These are phyloP conservation scores for Tetrahymena thermophila DNA, from an alignment of 73 alveolate species.

Conservation along the genomic window DNA sequence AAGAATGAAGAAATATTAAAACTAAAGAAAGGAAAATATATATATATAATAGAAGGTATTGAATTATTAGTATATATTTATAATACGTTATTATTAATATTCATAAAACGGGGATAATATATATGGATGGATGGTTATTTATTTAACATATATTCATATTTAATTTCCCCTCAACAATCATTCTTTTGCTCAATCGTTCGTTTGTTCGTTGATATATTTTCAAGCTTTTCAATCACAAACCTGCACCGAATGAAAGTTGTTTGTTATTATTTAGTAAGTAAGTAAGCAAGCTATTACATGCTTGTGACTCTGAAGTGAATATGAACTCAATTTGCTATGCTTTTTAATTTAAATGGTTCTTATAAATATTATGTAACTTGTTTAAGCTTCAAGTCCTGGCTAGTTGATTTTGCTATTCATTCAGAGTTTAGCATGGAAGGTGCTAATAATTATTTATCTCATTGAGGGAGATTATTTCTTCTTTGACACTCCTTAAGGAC, in stretches of 20 bases:
- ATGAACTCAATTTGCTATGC: neutral
- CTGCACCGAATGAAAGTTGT: neutral
- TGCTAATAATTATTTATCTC: neutral
- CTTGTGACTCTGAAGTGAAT: neutral
- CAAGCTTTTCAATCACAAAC: neutral
- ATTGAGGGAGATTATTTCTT: conserved; percentile 16
- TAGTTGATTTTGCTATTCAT: neutral
- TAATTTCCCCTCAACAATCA: neutral
- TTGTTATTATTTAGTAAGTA: neutral
- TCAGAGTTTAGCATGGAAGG: neutral
- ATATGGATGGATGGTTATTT: neutral
- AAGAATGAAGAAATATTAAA: neutral
- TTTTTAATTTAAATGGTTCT: neutral
- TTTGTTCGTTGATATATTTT: neutral
- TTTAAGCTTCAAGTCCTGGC: neutral
- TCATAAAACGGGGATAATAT: neutral
- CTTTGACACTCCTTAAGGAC: conserved; percentile 46
- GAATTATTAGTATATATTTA: neutral
- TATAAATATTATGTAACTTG: neutral
- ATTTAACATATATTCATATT: neutral
- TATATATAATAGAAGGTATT: neutral
- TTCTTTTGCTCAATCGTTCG: neutral
- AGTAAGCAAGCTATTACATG: neutral
- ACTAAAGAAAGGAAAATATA: neutral
- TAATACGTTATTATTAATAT: neutral